These are phyloP conservation scores for Leccinum incarnatum DNA, from an alignment of 768 basidiomycete species.

Conservation along the genomic window DNA sequence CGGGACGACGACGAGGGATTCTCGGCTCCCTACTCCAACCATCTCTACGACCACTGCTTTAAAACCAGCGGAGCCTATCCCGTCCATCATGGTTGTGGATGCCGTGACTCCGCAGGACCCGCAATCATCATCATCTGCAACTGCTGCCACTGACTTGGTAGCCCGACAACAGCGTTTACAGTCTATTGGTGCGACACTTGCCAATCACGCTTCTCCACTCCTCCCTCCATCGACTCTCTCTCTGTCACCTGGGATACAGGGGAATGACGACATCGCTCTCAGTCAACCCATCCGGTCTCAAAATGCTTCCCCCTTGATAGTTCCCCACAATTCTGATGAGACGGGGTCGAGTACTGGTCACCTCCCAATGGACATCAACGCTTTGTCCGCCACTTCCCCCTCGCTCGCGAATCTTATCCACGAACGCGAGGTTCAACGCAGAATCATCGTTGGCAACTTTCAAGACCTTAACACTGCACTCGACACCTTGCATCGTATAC, in stretches of 20 bases:
- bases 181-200: conserved; percentile 13
- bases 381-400: background rate
- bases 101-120: background rate
- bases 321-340: conserved; percentile 2
- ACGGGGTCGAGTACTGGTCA: background rate
- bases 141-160: conserved; percentile 3
- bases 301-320: background rate
- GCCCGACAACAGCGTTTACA: conserved; percentile 15
- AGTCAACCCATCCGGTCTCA: background rate
- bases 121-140: background rate
- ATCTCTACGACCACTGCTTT: background rate
- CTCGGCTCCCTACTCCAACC: conserved; percentile 1
- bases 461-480: conserved; percentile 13
- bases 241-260: conserved; percentile 3
- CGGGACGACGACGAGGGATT: background rate
- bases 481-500: conserved; percentile 8
- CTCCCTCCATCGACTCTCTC: conserved; percentile 7
- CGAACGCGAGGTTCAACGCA: conserved; percentile 10
- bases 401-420: conserved; percentile 3
- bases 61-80: background rate
- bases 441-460: conserved; percentile 10
- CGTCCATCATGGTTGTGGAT: conserved; percentile 1
- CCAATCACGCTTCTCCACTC: conserved; percentile 5
- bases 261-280: background rate
- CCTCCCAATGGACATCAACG: background rate